Evolutionary conservation across 176 grass and related monocot species (phyloP), one percentile per base, ranked within the genome.

Genomic region (Oryza glumipatula): DNA sequence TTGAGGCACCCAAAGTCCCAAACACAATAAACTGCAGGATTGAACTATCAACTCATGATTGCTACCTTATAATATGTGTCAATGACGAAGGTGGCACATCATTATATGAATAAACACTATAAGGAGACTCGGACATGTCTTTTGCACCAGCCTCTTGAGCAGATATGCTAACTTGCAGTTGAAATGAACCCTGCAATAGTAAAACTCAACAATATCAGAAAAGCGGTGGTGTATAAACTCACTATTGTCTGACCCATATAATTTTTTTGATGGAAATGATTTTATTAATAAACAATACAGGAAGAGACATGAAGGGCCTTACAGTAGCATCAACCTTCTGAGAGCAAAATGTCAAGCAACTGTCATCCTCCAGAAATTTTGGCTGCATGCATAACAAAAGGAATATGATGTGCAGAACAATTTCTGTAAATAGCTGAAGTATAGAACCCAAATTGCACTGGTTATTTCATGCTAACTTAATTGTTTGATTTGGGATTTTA

Each of bases 61-160:
- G 41, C 76, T 92, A 94, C 96, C 96, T 89, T 81, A 96, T 91
- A n/a, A 92, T 88, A 80, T 91, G 79, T 66, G 91, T 74, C 87
- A 96, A 91, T 67, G 91, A 96, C 63, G 96, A 96, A 73, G 96
- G 76, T 45, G 91, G 89, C 78, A 94, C 86, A 89, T 92, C 85
- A 83, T 85, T 85, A 83, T 96, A 98, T 26, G 83, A 96, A 76
- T 94, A 98, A 81, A 72, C 80, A 87, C 88, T 89, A 82, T 99
- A 99, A 68, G 91, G 93, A 81, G 93, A 94, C 64, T 82, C 61
- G 15, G 83, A 94, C 74, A 87, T 84, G 30, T 89, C 88, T 76
- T 51, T 92, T 82, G 96, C 93, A 73, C 93, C 93, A 84, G 72
- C 91, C 85, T 94, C 91, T 89, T 95, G 91, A 65, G 89, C 91